A percentile compares a stretch with the other conserved stretches of the same genome.
Evolutionary conservation across 768 basidiomycete species (phyloP).

Genomic region (Amanita jacksonii): DNA sequence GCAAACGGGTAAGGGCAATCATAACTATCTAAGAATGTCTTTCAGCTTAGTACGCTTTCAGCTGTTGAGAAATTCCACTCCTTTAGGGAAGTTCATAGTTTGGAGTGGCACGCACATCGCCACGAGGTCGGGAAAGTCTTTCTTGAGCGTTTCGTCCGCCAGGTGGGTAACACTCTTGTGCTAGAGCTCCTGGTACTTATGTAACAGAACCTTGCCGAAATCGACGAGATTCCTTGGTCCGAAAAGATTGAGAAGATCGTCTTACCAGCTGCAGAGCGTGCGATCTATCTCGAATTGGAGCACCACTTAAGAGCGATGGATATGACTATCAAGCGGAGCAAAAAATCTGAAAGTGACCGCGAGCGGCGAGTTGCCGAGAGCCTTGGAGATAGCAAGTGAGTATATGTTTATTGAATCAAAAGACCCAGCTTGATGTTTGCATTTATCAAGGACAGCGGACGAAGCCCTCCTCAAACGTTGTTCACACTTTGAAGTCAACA

Average conservation of each 20-base stretch:
- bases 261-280: slow-evolving; percentile 87
- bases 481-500: slow-evolving; percentile 87
- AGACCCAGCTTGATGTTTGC: slow-evolving; percentile 3
- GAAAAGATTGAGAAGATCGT: slow-evolving; percentile 52
- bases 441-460: slow-evolving; percentile 60
- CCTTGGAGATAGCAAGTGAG: slow-evolving; percentile 83
- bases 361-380: slow-evolving; percentile 82
- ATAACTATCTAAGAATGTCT: not conserved
- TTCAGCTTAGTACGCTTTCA: slow-evolving; percentile 19
- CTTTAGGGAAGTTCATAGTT: slow-evolving; percentile 87
- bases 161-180: slow-evolving; percentile 37
- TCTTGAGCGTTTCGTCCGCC: slow-evolving; percentile 74
- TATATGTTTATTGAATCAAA: slow-evolving; percentile 11
- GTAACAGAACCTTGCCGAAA: slow-evolving; percentile 86
- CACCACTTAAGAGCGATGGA: slow-evolving; percentile 88
- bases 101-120: slow-evolving; percentile 89
- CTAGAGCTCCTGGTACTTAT: slow-evolving; percentile 2
- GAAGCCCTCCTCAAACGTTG: slow-evolving; percentile 93
- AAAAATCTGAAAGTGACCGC: slow-evolving; percentile 72
- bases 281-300: slow-evolving; percentile 90
- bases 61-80: slow-evolving; percentile 92
- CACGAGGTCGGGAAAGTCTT: slow-evolving; percentile 76
- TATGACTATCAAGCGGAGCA: slow-evolving; percentile 62
- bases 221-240: slow-evolving; percentile 85
- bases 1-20: slow-evolving; percentile 54